A percentile compares a stretch with the other conserved stretches of the same genome.
Conservation (phyloP, 1,284 basidiomycete species). For the Rhodotorula glutinis region DNA sequence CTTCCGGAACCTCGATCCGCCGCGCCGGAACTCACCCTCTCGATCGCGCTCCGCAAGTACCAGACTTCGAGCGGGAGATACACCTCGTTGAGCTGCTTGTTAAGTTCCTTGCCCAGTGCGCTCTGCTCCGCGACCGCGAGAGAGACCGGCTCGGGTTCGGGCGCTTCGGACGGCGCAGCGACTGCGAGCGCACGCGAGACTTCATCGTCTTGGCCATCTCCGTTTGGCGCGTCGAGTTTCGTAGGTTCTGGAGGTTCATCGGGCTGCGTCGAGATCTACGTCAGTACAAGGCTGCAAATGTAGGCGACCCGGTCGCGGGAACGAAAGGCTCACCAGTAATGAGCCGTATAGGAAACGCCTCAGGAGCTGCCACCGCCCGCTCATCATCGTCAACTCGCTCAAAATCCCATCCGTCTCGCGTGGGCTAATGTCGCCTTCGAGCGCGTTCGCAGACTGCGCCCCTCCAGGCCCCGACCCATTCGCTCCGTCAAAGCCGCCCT, state of each 20-base stretch:
- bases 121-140: conserved; percentile 55
- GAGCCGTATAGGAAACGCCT: conserved; percentile 73
- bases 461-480: conserved; percentile 5
- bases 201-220: too few relatives aligned
- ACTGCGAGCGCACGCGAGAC: too few relatives aligned
- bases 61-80: conserved; percentile 88
- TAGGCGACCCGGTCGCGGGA: not conserved
- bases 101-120: conserved; percentile 59
- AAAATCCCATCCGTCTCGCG: conserved; percentile 85
- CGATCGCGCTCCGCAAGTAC: conserved; percentile 82
- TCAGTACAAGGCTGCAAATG: not conserved
- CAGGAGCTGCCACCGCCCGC: conserved; percentile 87
- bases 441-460: conserved; percentile 43
- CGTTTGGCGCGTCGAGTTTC: too few relatives aligned
- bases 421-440: conserved; percentile 71
- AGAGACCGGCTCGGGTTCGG: conserved; percentile 39
- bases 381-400: conserved; percentile 81
- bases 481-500: conserved; percentile 13
- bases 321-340: conserved; percentile 53
- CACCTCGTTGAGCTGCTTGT: conserved; percentile 66
- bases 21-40: conserved; percentile 61
- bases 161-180: not conserved
- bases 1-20: not conserved
- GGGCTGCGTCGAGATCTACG: conserved; percentile 2
- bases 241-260: conserved; percentile 27